These are phyloP conservation scores for Solanum appendiculatum DNA, from an alignment of 257 asterid species.

Conservation along the genomic window DNA sequence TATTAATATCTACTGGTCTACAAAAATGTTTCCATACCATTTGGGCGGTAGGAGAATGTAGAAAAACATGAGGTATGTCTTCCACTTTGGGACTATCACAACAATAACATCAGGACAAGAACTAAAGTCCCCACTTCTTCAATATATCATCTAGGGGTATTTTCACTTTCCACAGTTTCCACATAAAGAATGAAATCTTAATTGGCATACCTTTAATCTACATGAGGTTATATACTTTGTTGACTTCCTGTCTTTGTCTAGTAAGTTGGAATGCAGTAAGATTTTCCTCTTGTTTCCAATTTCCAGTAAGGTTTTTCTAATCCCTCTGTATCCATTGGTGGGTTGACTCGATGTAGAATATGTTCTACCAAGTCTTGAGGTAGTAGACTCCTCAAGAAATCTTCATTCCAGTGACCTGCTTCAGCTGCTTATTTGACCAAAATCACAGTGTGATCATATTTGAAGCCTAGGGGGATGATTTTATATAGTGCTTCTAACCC, in stretches of 20 bases:
- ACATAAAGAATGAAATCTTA: too few species aligned
- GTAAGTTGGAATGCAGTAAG: too few species aligned
- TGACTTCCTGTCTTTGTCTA: neutral
- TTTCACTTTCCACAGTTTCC: too few species aligned
- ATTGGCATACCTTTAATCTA: neutral
- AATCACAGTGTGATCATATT: neutral
- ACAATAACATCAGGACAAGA: too few species aligned
- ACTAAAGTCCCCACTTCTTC: too few species aligned
- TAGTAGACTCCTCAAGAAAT: neutral
- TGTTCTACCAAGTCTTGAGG: too few species aligned
- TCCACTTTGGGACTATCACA: neutral
- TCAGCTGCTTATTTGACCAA: too few species aligned
- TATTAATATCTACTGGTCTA: neutral
- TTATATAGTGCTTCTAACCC: neutral
- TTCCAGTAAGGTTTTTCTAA: neutral
- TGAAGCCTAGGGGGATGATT: neutral
- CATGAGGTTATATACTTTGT: neutral
- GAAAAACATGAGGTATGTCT: too few species aligned
- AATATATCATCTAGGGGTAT: too few species aligned
- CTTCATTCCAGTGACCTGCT: neutral
- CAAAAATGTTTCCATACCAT: neutral
- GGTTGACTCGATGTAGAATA: neutral
- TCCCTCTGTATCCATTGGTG: neutral
- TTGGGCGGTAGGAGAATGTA: too few species aligned
- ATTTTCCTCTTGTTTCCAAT: too few species aligned